These are phyloP conservation scores for Typha latifolia DNA, from an alignment of 176 grass and related monocot genomes.

Conservation along the genomic window DNA sequence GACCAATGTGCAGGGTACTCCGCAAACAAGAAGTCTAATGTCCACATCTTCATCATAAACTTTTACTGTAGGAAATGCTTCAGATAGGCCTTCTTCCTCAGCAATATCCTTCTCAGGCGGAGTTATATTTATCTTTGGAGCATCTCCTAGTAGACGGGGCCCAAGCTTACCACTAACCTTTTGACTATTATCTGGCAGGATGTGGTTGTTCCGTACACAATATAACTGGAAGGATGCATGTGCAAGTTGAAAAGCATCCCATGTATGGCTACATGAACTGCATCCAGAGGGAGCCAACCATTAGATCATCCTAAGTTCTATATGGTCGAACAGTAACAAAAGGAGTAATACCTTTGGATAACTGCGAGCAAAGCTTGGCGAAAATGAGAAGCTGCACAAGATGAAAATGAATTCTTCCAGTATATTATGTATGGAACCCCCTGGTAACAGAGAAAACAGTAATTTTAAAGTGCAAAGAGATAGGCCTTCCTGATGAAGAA, in stretches of 20 bases:
- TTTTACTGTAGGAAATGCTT: slow-evolving; percentile 36
- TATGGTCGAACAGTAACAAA: neutral
- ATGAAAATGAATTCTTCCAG: slow-evolving; percentile 57
- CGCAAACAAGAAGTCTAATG: slow-evolving; percentile 54
- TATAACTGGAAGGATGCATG: slow-evolving; percentile 58
- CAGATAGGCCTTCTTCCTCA: slow-evolving; percentile 32
- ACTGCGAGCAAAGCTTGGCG: slow-evolving; percentile 47
- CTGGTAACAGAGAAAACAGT: slow-evolving; percentile 26
- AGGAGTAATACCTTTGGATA: slow-evolving; percentile 44
- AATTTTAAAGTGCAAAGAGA: neutral
- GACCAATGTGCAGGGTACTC: slow-evolving; percentile 44
- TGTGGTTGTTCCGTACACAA: slow-evolving; percentile 35
- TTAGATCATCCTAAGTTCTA: slow-evolving; percentile 13
- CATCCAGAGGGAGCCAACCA: slow-evolving; percentile 19
- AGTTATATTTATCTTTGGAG: slow-evolving; percentile 42
- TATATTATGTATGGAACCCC: slow-evolving; percentile 69
- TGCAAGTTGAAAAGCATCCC: slow-evolving; percentile 80
- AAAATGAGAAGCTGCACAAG: slow-evolving; percentile 62
- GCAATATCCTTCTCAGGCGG: slow-evolving; percentile 19
- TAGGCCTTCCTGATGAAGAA: neutral
- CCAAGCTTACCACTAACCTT: slow-evolving; percentile 28
- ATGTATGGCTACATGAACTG: slow-evolving; percentile 64
- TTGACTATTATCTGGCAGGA: slow-evolving; percentile 7
- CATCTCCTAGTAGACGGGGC: slow-evolving; percentile 48
- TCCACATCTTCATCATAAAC: slow-evolving; percentile 48